These are phyloP conservation scores for Auricularia sp. DNA, from an alignment of 768 basidiomycete species.

Conservation along the genomic window DNA sequence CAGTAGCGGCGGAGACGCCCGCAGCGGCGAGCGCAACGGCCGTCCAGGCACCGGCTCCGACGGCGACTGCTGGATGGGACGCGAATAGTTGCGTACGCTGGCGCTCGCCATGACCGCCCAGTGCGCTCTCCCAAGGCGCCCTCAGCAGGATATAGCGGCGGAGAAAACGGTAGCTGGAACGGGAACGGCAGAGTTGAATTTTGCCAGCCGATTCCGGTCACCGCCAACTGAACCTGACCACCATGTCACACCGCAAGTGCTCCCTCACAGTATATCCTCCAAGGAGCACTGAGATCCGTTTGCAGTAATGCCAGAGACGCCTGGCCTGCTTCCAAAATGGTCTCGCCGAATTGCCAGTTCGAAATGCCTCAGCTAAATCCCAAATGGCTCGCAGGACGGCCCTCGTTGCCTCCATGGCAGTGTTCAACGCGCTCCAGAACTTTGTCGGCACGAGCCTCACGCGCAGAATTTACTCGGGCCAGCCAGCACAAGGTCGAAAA, in stretches of 20 bases:
- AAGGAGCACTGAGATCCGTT: conserved; percentile 4
- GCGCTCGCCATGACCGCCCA: not conserved
- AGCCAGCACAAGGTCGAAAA: conserved; percentile 21
- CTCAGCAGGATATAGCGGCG: not conserved
- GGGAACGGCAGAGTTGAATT: not conserved
- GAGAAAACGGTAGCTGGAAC: not conserved
- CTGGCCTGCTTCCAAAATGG: conserved; percentile 73
- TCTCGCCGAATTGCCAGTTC: not conserved
- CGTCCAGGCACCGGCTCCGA: not conserved
- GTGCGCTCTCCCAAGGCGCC: no score
- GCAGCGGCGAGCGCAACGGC: not conserved
- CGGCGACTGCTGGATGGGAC: not conserved
- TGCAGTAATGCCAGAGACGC: conserved; percentile 51
- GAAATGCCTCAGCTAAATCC: not conserved
- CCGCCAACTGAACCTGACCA: not conserved
- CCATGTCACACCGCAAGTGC: not conserved
- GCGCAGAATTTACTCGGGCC: conserved; percentile 56
- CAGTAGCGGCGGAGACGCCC: not conserved
- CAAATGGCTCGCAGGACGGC: conserved; percentile 42
- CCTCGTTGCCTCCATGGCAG: conserved; percentile 59
- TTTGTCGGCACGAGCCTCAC: conserved; percentile 69
- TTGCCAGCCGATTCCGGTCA: not conserved
- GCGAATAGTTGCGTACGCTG: not conserved
- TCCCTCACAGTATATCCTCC: not conserved
- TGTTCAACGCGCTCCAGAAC: conserved; percentile 84